A percentile compares a stretch with the other conserved stretches of the same genome.
These are phyloP conservation scores for Cercospora sp. DNA, from an alignment of 2,329 filamentous ascomycete species.

Conservation along the genomic window DNA sequence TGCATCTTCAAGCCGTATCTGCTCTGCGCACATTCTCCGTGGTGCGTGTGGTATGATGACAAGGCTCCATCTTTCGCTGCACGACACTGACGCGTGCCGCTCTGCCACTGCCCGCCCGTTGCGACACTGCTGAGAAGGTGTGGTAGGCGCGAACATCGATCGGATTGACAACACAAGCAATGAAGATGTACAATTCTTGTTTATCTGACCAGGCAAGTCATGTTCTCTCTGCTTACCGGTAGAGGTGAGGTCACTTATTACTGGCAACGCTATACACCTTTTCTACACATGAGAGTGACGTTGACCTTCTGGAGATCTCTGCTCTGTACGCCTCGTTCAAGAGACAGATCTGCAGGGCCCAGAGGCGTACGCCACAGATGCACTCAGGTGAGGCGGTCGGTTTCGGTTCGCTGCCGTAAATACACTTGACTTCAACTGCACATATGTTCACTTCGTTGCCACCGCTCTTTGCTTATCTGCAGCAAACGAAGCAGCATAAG, in stretches of 20 bases:
- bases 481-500: not conserved
- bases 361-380: not conserved
- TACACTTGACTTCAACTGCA: not conserved
- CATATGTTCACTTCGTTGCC: not conserved
- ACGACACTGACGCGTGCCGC: constrained; percentile 1
- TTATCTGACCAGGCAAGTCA: not conserved
- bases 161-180: not conserved
- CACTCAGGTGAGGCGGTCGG: not conserved
- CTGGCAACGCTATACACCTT: not conserved
- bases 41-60: not conserved
- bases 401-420: not conserved
- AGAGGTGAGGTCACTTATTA: not conserved
- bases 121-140: not conserved
- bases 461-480: not conserved
- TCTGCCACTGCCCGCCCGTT: not conserved
- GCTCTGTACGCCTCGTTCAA: not conserved
- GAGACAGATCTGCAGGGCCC: not conserved
- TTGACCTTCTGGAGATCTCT: not conserved
- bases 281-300: not conserved
- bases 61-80: not conserved
- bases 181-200: not conserved
- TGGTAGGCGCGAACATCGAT: not conserved
- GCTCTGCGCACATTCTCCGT: not conserved
- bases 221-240: not conserved
- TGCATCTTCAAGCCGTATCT: not conserved